These are phyloP conservation scores for Lactarius pseudohatsudake DNA, from an alignment of 768 basidiomycete species.

Conservation along the genomic window DNA sequence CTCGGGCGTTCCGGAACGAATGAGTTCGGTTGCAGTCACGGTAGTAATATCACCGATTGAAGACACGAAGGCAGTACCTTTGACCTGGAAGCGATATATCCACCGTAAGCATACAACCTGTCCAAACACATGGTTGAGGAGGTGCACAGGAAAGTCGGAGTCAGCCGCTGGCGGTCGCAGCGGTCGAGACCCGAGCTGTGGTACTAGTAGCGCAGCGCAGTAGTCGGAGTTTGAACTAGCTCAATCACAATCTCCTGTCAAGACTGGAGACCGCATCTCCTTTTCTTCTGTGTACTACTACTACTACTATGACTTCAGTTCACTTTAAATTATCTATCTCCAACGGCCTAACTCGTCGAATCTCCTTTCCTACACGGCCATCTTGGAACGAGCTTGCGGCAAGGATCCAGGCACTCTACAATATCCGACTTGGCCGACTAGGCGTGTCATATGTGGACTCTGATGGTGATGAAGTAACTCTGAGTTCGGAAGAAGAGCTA, in stretches of 20 bases:
- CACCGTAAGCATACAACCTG: no score
- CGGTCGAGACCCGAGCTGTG: no score
- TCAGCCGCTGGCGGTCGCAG: no score
- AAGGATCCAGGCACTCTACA: conserved; percentile 55
- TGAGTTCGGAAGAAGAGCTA: conserved; percentile 77
- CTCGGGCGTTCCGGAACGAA: no score
- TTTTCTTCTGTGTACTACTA: conserved; percentile 26
- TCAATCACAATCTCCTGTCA: conserved; percentile 4
- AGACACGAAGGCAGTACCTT: no score
- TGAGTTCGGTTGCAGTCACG: no score
- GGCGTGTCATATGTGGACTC: conserved; percentile 71
- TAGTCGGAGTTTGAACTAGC: conserved; percentile 27
- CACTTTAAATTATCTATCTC: conserved; percentile 64
- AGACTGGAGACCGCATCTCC: not conserved
- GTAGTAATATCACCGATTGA: no score
- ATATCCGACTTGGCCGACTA: conserved; percentile 56
- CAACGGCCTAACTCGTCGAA: conserved; percentile 55
- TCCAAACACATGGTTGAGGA: no score
- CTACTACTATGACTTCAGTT: conserved; percentile 43
- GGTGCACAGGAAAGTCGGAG: no score
- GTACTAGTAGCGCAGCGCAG: conserved; percentile 7
- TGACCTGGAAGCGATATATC: no score
- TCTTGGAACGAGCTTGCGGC: conserved; percentile 56
- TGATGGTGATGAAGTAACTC: conserved; percentile 74
- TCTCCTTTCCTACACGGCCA: conserved; percentile 52